Evolutionary conservation across 1,284 basidiomycete species (phyloP), one percentile per base, ranked within the genome.

Genomic region (Schizophyllum amplum): DNA sequence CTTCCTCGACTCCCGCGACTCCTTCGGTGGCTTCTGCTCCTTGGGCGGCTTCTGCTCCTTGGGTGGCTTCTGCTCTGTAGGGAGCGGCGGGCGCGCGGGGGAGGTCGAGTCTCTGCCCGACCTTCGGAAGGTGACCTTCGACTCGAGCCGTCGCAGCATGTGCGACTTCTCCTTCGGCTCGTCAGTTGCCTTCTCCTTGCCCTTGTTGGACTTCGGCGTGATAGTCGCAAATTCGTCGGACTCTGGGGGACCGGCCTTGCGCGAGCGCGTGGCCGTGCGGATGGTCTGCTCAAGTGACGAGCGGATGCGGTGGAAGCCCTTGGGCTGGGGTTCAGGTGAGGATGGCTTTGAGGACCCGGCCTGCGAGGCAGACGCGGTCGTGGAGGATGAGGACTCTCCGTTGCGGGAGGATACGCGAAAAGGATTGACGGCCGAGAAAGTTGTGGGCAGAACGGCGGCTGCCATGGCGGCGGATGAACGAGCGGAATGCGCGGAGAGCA

Each of bases 241-340:
- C 22, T 72, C 63, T 54, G 62, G 65, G 61, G 68, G 65, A 20
- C 72, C 66, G 23, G 67, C 33, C 65, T 79, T 79, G 67, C 73
- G 82, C 55, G 80, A 78, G 56, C 82, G 77, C 15, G 83, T 82
- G 52, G 82, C 82, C 6, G 78, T 78, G 49, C 83, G 81, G 49
- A 89, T 62, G 62, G 79, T 83, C 61, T 86, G 81, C 64, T 86
- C 84, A 26, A 89, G 68, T 9, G 84, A 81, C 6, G 83, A 81
- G 55, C 82, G 81, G 55, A 88, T 71, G 48, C 84, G 81, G 62
- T 79, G 80, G 66, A 88, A 81, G 3, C 82, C 75, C 64, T 75
- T 82, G 46, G 78, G 73, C 2, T 76, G 72, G 5, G 75, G 63
- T 51, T 76, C 78, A 24, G 72, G 64, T 9, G 64, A 51, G 52